These are phyloP conservation scores for Conticribra weissflogii DNA, from an alignment of 108 stramenopile genomes.

Conservation along the genomic window DNA sequence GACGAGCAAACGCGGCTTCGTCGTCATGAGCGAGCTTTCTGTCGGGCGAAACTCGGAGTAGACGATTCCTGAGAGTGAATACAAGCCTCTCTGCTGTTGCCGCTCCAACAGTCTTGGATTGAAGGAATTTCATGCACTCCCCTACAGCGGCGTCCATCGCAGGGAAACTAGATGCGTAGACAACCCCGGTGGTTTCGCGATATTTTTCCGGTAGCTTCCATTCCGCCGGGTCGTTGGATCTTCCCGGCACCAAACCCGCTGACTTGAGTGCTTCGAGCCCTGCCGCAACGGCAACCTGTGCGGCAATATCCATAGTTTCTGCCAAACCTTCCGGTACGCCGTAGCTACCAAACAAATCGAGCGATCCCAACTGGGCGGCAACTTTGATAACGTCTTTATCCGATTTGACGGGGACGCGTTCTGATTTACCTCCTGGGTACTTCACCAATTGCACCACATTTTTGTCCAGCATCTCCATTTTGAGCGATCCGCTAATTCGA, in stretches of 20 bases:
- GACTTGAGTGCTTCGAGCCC: slow-evolving; percentile 95
- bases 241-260: slow-evolving; percentile 89
- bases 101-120: slow-evolving; percentile 87
- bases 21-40: slow-evolving; percentile 79
- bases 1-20: slow-evolving; percentile 84
- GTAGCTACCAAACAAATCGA: slow-evolving; percentile 79
- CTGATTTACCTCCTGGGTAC: slow-evolving; percentile 59
- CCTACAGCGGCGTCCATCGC: slow-evolving; percentile 97
- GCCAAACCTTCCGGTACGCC: slow-evolving; percentile 90
- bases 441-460: slow-evolving; percentile 91
- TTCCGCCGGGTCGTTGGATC: slow-evolving; percentile 69
- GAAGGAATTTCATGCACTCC: slow-evolving; percentile 93
- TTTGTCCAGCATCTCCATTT: slow-evolving; percentile 89
- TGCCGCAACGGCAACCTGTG: slow-evolving; percentile 94
- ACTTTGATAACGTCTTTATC: slow-evolving; percentile 81
- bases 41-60: slow-evolving; percentile 74
- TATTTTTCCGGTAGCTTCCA: slow-evolving; percentile 92
- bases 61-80: slow-evolving; percentile 72
- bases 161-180: slow-evolving; percentile 95
- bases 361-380: slow-evolving; percentile 84
- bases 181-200: slow-evolving; percentile 93
- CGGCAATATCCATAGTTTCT: slow-evolving; percentile 96
- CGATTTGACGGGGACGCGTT: slow-evolving; percentile 59
- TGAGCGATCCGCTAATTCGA: slow-evolving; percentile 62
- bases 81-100: slow-evolving; percentile 79